phyloP scores from a whole-genome alignment of 345 rosid genomes.

The Eucalyptus curtisii region DNA sequence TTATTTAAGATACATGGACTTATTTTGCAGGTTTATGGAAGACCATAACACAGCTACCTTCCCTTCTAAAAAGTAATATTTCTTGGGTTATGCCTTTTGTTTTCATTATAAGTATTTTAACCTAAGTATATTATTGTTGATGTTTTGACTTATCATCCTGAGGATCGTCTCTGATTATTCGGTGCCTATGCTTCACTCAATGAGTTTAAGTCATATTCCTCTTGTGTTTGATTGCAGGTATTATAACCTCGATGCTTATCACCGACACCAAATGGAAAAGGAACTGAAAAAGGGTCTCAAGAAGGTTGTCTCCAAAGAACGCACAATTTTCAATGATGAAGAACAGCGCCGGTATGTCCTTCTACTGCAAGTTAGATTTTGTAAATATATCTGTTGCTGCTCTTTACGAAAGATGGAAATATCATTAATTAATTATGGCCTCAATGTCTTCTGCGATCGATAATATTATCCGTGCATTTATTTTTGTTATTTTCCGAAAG shows the following conservation, averaged over 20 bases:
- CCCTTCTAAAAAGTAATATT: conserved; percentile 85
- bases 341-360: conserved; percentile 73
- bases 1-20: background rate
- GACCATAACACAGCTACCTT: conserved; percentile 97
- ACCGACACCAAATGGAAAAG: conserved; percentile 59
- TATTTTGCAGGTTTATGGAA: conserved; percentile 75
- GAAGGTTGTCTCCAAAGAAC: conserved; percentile 48
- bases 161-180: background rate
- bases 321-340: conserved; percentile 89
- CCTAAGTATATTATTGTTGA: background rate
- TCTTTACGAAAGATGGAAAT: background rate
- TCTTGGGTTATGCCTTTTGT: background rate
- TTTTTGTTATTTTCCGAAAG: background rate
- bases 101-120: background rate
- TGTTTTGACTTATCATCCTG: background rate
- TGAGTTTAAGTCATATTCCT: background rate
- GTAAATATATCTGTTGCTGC: background rate
- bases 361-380: background rate
- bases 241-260: conserved; percentile 82
- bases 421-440: background rate
- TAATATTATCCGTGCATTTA: background rate
- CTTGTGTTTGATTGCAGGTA: conserved; percentile 30
- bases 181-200: background rate
- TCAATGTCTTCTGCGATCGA: background rate
- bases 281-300: conserved; percentile 57